Base-by-base conservation (phyloP, 73 alveolate species). In the Paramecium pentaurelia region DNA sequence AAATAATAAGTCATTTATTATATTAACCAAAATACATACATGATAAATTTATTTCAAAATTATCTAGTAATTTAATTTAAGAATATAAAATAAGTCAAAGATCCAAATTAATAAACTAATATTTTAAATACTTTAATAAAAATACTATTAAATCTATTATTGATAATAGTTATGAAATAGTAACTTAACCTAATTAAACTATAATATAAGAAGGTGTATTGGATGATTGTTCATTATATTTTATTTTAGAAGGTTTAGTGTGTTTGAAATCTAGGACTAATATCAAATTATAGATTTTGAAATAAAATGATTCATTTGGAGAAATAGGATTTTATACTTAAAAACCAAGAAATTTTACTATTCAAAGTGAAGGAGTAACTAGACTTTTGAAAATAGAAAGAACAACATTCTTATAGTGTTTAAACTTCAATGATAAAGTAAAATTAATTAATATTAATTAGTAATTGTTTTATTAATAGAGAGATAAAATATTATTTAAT, bases 211-310 rank as follows among this genome's bases (percentile, higher is more conserved):
- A 80, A 25, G 91, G 36, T 0, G 7, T 3, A 1, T 45, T 80
- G 27, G 91, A 80, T 80, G 91, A 80, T 80, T 80, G 75, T n/a
- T 80, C 91, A 44, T 42, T 80, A 27, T 80, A 44, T 47, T 32
- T 80, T 12, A 40, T 80, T 10, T 11, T 80, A 25, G 91, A 80
- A 20, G 91, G 87, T 1, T 25, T 28, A 25, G 84, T 64, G 12
- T 37, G 12, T 73, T 36, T 73, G 60, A 38, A 73, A 73, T 73
- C 87, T 12, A 20, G 60, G 18, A 30, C 12, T 22, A 36, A 73
- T 22, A 44, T 80, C 7, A 47, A 80, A 32, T 47, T 80, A 12
- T 5, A 27, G 8, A 45, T 27, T n/a, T 18, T 42, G 9, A 20
- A 22, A 80, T 22, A 45, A 45, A 47, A 47, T 6, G 12, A 22